These are phyloP conservation scores for Trametes pubescens DNA, from an alignment of 1,284 basidiomycete genomes.

Conservation along the genomic window DNA sequence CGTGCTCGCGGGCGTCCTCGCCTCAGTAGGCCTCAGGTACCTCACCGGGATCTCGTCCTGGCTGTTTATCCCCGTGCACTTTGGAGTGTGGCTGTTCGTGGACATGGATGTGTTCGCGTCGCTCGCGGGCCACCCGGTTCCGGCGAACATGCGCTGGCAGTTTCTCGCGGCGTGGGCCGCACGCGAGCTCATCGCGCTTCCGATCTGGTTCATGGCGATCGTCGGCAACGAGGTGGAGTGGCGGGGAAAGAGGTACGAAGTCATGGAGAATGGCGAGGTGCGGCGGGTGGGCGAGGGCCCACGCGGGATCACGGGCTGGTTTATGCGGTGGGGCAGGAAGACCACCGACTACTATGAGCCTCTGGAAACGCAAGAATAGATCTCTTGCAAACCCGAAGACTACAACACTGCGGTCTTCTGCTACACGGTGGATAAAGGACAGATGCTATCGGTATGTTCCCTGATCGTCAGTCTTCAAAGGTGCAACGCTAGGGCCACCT, in stretches of 20 bases:
- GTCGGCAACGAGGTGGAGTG: constrained; percentile 83
- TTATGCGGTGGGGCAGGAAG: constrained; percentile 27
- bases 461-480: too few relatives aligned
- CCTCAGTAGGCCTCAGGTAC: constrained; percentile 61
- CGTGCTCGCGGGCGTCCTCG: constrained; percentile 73
- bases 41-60: constrained; percentile 60
- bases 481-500: too few relatives aligned
- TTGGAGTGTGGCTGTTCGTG: constrained; percentile 65
- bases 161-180: constrained; percentile 83
- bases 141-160: constrained; percentile 53
- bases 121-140: constrained; percentile 73
- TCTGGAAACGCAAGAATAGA: constrained; percentile 28
- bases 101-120: constrained; percentile 81
- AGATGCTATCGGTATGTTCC: background rate
- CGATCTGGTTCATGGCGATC: constrained; percentile 86
- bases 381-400: background rate
- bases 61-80: constrained; percentile 66
- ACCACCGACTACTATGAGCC: constrained; percentile 39
- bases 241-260: constrained; percentile 77
- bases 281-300: constrained; percentile 35
- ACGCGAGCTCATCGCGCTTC: constrained; percentile 83
- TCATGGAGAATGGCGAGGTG: constrained; percentile 73
- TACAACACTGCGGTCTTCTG: background rate
- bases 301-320: constrained; percentile 31
- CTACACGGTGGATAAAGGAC: too few relatives aligned